A percentile compares a stretch with the other conserved stretches of the same genome.
Evolutionary conservation across 495 filamentous ascomycete genomes (phyloP).

Genomic region (Lasiosphaeria ovina): DNA sequence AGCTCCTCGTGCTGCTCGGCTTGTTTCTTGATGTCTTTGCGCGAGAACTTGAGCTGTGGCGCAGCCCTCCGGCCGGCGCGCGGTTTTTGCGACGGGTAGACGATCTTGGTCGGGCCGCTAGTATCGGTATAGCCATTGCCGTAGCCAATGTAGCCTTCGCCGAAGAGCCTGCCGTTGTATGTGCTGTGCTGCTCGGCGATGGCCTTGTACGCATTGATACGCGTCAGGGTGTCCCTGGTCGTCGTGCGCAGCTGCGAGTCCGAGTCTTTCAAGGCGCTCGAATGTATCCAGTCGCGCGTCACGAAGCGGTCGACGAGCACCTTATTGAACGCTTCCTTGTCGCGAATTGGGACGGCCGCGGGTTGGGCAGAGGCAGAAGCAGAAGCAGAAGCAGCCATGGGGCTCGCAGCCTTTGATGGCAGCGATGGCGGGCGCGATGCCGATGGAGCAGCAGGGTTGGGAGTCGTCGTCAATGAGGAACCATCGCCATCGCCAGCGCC

Average conservation of each 20-base stretch:
- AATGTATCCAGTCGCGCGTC: conserved; percentile 70
- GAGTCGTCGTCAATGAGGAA: not conserved
- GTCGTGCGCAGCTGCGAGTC: conserved; percentile 38
- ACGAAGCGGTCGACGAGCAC: conserved; percentile 73
- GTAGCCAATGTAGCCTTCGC: conserved; percentile 83
- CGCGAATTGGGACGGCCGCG: conserved; percentile 33
- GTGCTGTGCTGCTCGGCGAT: conserved; percentile 43
- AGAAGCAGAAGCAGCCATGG: not conserved
- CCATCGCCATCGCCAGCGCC: conserved; percentile 11
- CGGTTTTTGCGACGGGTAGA: conserved; percentile 73
- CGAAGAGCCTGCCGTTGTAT: conserved; percentile 50
- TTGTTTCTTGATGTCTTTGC: conserved; percentile 77
- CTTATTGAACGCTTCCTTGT: conserved; percentile 50
- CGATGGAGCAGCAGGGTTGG: conserved; percentile 10
- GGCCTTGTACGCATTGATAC: conserved; percentile 50
- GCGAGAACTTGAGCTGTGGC: conserved; percentile 63
- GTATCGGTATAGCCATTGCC: conserved; percentile 80
- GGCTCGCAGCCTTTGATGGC: conserved; percentile 30
- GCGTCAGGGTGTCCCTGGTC: conserved; percentile 37
- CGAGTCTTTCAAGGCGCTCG: conserved; percentile 55
- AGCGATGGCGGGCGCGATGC: conserved; percentile 13
- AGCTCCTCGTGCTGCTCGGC: conserved; percentile 87
- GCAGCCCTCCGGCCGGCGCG: conserved; percentile 73
- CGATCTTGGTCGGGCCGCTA: conserved; percentile 48
- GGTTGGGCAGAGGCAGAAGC: conserved; percentile 20